Percentiles rank a stretch among this genome's conserved stretches.
Evolutionary conservation across 768 basidiomycete species (phyloP).

Genomic region (Hygrophorus pudorinus): DNA sequence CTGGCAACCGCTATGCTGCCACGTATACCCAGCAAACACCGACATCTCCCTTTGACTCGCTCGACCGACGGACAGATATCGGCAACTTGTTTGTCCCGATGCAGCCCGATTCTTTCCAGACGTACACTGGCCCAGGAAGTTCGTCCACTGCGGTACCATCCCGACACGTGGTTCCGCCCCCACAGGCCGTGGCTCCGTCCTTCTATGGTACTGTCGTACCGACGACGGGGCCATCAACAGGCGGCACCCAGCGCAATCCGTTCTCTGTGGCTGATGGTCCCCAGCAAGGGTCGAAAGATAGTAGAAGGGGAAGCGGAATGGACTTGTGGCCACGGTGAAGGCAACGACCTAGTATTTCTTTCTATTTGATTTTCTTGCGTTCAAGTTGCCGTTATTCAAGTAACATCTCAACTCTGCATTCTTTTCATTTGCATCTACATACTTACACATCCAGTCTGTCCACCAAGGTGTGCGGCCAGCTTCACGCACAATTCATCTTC

Average conservation of each 20-base stretch:
- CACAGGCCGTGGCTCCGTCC: conserved; percentile 46
- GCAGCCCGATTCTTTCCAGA: conserved; percentile 71
- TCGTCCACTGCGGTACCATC: conserved; percentile 19
- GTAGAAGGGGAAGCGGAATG: conserved; percentile 52
- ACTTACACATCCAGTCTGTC: not conserved
- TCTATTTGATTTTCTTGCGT: conserved; percentile 6
- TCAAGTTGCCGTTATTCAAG: conserved; percentile 10
- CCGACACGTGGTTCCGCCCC: conserved; percentile 39
- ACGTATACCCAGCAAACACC: conserved; percentile 40
- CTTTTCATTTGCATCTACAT: conserved; percentile 2
- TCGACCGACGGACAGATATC: conserved; percentile 56
- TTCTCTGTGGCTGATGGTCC: conserved; percentile 17
- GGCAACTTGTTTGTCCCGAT: conserved; percentile 69
- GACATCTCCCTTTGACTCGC: conserved; percentile 42
- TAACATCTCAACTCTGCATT: conserved; percentile 11
- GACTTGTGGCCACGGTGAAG: conserved; percentile 69
- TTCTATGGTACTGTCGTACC: conserved; percentile 64
- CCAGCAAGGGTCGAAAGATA: conserved; percentile 42
- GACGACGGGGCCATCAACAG: conserved; percentile 32
- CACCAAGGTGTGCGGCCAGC: not conserved
- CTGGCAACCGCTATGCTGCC: conserved; percentile 52
- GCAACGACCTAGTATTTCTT: conserved; percentile 1
- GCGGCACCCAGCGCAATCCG: conserved; percentile 19
- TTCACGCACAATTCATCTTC: conserved; percentile 1
- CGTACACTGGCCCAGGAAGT: conserved; percentile 30